Evolutionary conservation across 139 green algal genomes (phyloP).

Genomic region (Yamagishiella unicocca): DNA sequence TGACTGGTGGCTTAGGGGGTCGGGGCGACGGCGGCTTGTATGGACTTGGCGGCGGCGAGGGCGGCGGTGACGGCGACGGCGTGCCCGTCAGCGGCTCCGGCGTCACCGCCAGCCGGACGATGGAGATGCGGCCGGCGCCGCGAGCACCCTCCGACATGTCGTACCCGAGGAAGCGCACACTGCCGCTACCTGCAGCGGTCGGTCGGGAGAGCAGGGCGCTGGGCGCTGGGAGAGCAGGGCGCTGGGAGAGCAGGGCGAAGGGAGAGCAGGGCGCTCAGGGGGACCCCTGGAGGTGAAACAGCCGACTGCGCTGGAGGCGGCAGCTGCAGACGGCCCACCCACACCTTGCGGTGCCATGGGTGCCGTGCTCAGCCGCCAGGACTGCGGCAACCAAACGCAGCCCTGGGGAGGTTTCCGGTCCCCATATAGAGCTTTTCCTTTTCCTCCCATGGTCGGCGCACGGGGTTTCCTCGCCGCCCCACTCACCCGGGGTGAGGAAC

Average conservation of each 20-base stretch:
- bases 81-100: neutral
- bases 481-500: conserved; percentile 12
- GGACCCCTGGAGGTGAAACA: neutral
- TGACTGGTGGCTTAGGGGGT: neutral
- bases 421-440: neutral
- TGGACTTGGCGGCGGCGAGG: neutral
- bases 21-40: neutral
- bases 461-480: neutral
- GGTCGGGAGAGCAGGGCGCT: too few species aligned
- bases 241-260: neutral
- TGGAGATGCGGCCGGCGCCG: neutral
- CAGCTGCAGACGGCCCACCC: neutral
- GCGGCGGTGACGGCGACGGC: conserved; percentile 24
- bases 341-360: neutral
- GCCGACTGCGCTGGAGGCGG: neutral
- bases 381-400: neutral
- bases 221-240: neutral
- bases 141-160: conserved; percentile 17
- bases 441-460: neutral
- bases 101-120: neutral
- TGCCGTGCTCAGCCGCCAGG: neutral
- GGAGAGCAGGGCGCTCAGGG: neutral
- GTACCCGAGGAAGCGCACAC: conserved; percentile 23
- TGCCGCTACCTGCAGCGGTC: conserved; percentile 5
- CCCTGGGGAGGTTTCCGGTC: neutral